These are phyloP conservation scores for Eustoma russellianum DNA, from an alignment of 257 asterid species.

Conservation along the genomic window DNA sequence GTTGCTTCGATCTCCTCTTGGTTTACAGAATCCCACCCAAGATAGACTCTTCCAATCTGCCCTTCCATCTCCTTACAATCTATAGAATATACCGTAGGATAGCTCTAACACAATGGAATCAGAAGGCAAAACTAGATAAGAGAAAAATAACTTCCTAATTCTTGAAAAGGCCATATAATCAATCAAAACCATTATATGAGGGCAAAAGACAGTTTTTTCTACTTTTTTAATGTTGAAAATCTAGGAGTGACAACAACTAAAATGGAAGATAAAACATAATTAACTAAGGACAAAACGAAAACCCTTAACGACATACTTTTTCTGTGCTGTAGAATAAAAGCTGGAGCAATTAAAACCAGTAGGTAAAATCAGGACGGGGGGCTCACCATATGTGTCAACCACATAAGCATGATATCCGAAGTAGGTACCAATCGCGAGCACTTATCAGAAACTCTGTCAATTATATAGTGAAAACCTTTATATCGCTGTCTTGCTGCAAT, in stretches of 20 bases:
- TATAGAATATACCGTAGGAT: slow-evolving; percentile 63
- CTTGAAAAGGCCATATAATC: no score
- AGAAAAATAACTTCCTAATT: background rate
- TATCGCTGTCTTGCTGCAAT: slow-evolving; percentile 78
- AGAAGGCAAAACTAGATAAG: slow-evolving; percentile 2
- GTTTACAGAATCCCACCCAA: slow-evolving; percentile 36
- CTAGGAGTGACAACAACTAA: no score
- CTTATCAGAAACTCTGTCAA: slow-evolving; percentile 41
- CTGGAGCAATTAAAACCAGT: background rate
- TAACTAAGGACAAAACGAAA: background rate
- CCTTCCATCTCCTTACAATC: slow-evolving; percentile 63
- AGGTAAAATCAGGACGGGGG: slow-evolving; percentile 1
- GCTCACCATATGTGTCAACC: slow-evolving; percentile 77
- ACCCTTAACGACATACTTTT: background rate
- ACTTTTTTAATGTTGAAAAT: no score
- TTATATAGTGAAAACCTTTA: slow-evolving; percentile 55
- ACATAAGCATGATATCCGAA: slow-evolving; percentile 72
- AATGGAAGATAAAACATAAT: no score
- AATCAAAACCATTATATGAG: no score
- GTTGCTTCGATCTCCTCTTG: slow-evolving; percentile 42
- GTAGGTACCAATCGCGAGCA: slow-evolving; percentile 63
- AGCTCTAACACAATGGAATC: slow-evolving; percentile 51
- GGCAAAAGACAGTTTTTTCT: no score
- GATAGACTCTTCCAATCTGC: slow-evolving; percentile 40
- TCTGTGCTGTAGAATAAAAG: no score